phyloP scores from a whole-genome alignment of 441 rosid species.

The Sinapis alba region DNA sequence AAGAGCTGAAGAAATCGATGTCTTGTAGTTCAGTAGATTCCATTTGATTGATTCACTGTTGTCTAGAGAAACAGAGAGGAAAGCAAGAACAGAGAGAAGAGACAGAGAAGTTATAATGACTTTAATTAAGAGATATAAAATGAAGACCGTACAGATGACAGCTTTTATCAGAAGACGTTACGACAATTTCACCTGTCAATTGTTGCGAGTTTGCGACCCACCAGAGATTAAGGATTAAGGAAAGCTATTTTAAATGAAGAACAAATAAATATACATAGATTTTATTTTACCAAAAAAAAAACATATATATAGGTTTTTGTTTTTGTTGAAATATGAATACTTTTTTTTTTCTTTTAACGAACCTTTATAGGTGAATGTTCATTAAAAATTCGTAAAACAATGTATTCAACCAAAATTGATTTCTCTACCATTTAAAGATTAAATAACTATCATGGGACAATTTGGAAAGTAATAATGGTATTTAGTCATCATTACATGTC shows the following conservation, averaged over 20 bases:
- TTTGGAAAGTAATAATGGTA: not conserved
- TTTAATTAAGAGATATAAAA: slow-evolving; percentile 4
- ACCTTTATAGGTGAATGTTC: slow-evolving; percentile 5
- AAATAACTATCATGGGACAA: not conserved
- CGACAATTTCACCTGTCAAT: slow-evolving; percentile 40
- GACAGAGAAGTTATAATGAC: not conserved
- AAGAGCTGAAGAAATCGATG: slow-evolving; percentile 25
- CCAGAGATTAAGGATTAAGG: slow-evolving; percentile 32
- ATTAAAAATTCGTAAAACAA: not conserved
- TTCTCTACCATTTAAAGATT: not conserved
- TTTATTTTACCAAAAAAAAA: too few relatives aligned
- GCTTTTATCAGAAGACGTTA: slow-evolving; percentile 30
- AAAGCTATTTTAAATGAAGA: not conserved
- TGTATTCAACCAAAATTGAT: slow-evolving; percentile 8
- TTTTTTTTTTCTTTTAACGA: slow-evolving; percentile 13
- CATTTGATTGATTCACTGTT: slow-evolving; percentile 25
- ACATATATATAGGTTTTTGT: too few relatives aligned
- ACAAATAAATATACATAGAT: too few relatives aligned
- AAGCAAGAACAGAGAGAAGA: not conserved
- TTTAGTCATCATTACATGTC: not conserved
- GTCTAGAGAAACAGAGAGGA: not conserved
- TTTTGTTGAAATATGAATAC: not conserved
- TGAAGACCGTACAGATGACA: slow-evolving; percentile 26
- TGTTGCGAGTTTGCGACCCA: slow-evolving; percentile 35
- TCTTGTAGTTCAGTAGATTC: slow-evolving; percentile 34